phyloP scores from a whole-genome alignment of 1,284 basidiomycete genomes.

The Coniophora puteana region DNA sequence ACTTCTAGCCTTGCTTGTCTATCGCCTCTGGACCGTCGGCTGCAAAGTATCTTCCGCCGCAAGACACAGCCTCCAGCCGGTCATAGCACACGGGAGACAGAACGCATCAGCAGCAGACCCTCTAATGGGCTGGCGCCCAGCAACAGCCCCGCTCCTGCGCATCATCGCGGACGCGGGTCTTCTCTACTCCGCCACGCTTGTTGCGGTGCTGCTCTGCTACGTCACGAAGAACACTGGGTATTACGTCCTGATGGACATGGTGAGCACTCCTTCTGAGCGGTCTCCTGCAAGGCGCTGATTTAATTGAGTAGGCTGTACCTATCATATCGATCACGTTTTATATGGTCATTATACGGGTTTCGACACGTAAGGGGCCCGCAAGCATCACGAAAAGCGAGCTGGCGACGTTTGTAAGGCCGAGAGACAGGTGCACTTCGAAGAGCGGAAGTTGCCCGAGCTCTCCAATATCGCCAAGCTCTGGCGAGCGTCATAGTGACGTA shows the following conservation, averaged over 20 bases:
- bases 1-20: slow-evolving; percentile 14
- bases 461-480: too few species aligned
- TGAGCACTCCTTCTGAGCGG: slow-evolving; percentile 7
- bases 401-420: too few species aligned
- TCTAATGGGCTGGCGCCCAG: not conserved
- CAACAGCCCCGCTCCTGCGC: slow-evolving; percentile 13
- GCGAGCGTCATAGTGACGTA: too few species aligned
- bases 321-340: slow-evolving; percentile 22
- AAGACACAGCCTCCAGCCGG: too few species aligned
- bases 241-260: slow-evolving; percentile 21
- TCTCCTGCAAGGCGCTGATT: not conserved
- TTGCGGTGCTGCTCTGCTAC: slow-evolving; percentile 14
- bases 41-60: slow-evolving; percentile 6
- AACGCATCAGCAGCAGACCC: too few species aligned
- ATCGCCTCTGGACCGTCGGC: slow-evolving; percentile 18
- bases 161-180: slow-evolving; percentile 16
- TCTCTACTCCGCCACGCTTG: slow-evolving; percentile 16
- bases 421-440: too few species aligned
- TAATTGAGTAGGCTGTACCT: slow-evolving; percentile 11
- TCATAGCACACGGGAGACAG: too few species aligned
- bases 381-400: too few species aligned
- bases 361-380: too few species aligned
- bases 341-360: slow-evolving; percentile 17
- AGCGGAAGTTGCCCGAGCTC: too few species aligned
- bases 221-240: slow-evolving; percentile 8